A percentile compares a stretch with the other conserved stretches of the same genome.
These are phyloP conservation scores for Diaporthe humulicola DNA, from an alignment of 2,329 filamentous ascomycete species.

Conservation along the genomic window DNA sequence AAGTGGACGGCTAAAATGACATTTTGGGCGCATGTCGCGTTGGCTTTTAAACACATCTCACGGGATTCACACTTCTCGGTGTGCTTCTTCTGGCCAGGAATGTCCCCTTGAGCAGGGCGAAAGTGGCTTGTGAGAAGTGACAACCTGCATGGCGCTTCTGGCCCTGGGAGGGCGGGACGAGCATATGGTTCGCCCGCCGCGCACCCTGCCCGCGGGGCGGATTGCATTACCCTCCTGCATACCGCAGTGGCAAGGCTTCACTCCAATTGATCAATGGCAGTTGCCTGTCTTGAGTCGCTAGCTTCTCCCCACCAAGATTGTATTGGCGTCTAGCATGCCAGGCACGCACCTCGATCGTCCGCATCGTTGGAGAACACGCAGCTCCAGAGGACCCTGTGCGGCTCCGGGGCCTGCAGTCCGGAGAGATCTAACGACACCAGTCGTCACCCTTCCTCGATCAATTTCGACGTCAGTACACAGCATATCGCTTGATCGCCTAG, in stretches of 20 bases:
- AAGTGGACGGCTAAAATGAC: background rate
- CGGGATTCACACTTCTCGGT: constrained; percentile 11
- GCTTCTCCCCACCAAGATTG: constrained; percentile 18
- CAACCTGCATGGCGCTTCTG: constrained; percentile 18
- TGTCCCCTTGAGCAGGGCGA: constrained; percentile 36
- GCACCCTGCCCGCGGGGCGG: constrained; percentile 13
- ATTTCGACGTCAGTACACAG: constrained; percentile 18
- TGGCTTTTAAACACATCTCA: background rate
- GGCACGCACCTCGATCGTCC: background rate
- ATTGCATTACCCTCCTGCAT: constrained; percentile 29
- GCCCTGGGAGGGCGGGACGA: constrained; percentile 24
- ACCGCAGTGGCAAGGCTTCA: constrained; percentile 21
- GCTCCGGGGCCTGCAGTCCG: constrained; percentile 32
- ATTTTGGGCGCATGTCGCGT: constrained; percentile 32
- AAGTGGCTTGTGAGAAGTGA: constrained; percentile 27
- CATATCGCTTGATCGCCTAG: constrained; percentile 29
- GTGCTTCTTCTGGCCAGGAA: constrained; percentile 29
- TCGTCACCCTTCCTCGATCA: background rate
- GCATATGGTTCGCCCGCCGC: constrained; percentile 32
- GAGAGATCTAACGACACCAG: constrained; percentile 22
- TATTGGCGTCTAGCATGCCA: constrained; percentile 20
- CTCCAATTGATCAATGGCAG: constrained; percentile 39
- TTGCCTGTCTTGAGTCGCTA: constrained; percentile 25
- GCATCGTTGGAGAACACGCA: background rate
- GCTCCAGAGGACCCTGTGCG: constrained; percentile 28